Conservation (phyloP, 495 filamentous ascomycete species). For the Hypoxylon cercidicola region DNA sequence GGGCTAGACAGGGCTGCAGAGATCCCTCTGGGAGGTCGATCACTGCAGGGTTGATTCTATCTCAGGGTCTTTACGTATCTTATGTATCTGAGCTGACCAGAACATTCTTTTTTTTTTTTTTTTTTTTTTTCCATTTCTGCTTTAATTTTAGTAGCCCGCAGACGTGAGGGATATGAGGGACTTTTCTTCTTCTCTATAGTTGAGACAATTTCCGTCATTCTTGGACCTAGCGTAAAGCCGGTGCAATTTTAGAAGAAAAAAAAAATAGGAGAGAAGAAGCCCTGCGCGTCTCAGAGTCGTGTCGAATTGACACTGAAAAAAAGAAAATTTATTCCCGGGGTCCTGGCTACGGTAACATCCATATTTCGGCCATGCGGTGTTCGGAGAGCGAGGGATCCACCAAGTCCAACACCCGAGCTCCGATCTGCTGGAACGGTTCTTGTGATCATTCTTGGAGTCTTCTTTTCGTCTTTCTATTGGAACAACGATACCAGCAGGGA, state of each 20-base stretch:
- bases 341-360: constrained; percentile 28
- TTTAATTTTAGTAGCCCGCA: background rate
- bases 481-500: background rate
- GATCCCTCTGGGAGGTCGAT: constrained; percentile 23
- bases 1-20: constrained; percentile 40
- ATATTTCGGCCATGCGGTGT: constrained; percentile 12
- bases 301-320: constrained; percentile 6
- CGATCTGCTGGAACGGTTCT: constrained; percentile 28
- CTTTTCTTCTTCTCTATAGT: constrained; percentile 20
- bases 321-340: constrained; percentile 3
- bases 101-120: too few relatives aligned
- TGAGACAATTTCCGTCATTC: background rate
- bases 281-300: constrained; percentile 10
- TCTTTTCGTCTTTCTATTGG: background rate
- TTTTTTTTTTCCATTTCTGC: too few relatives aligned
- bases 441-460: constrained; percentile 28
- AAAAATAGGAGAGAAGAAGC: constrained; percentile 12
- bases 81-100: background rate
- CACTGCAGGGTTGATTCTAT: constrained; percentile 16
- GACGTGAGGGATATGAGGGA: constrained; percentile 35
- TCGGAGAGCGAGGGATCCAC: constrained; percentile 36
- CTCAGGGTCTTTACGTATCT: background rate
- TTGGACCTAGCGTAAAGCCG: too few relatives aligned
- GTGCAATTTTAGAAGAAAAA: background rate
- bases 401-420: constrained; percentile 25